Evolutionary conservation across 2,329 filamentous ascomycete genomes (phyloP), one percentile per base, ranked within the genome.

Genomic region (Raffaelea albimanens): DNA sequence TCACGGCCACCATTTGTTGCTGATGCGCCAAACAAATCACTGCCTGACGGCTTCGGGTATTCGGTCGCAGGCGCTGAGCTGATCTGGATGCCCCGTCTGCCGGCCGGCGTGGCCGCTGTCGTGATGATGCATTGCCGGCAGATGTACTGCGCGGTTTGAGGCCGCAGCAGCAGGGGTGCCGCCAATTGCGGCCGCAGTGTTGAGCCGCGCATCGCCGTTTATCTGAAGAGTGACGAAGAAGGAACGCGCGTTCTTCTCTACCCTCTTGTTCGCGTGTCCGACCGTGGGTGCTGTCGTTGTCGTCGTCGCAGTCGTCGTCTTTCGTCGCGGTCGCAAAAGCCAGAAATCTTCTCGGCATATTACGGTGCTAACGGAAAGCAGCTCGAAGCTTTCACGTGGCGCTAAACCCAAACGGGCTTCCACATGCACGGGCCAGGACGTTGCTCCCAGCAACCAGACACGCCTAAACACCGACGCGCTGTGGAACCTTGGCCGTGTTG

Each of bases 1-100:
- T 78, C 73, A 55, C 70, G 65, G 21, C 63, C 61, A 16, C 63
- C 59, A 52, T 69, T 67, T 49, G 66, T 59, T 41, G 69, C 63
- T 53, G 25, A 29, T 13, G 67, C 66, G 54, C 75, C 73, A 56
- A 83, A 80, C 38, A 72, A 72, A 68, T 82, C 78, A 53, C 68
- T 66, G 49, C 66, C 66, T 40, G 69, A 61, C 21, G 44, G 44
- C 45, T 63, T 65, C 46, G 76, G 70, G 43, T 73, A 68, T 52
- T 79, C 74, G 33, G 72, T 77, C 48, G 73, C 77, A 31, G 80
- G 77, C 47, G 76, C 68, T 45, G 79, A 69, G 61, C 74, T 79
- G 67, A 84, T 80, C 59, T 82, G 79, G 43, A 84, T 78, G 45
- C 67, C 61, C 59, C 80, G 48, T 8, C 41, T 20, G 43, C 45